Evolutionary conservation across 1,284 basidiomycete genomes (phyloP).

Genomic region (Hypsizygus ulmarius): DNA sequence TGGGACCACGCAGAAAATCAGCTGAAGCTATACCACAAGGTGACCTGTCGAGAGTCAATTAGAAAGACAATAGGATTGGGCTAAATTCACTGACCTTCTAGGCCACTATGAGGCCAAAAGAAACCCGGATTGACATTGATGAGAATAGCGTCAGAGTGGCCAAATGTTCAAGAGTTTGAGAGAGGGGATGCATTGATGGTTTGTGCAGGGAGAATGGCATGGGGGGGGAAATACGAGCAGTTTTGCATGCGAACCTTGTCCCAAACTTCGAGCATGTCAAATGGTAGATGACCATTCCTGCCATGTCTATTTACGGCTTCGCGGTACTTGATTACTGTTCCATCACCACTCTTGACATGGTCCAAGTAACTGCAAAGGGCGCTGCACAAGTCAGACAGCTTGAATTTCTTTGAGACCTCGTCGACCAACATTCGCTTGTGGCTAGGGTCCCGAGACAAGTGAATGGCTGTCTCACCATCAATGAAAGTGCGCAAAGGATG

Average conservation of each 20-base stretch:
- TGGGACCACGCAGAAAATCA: constrained; percentile 25
- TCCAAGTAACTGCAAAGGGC: constrained; percentile 26
- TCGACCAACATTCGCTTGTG: constrained; percentile 19
- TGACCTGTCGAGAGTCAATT: no score
- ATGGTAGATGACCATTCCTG: constrained; percentile 22
- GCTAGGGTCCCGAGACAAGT: constrained; percentile 22
- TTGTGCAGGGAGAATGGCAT: constrained; percentile 17
- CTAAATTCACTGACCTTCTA: no score
- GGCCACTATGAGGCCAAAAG: constrained; percentile 24
- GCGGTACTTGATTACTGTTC: constrained; percentile 10
- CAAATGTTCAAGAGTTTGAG: constrained; percentile 17
- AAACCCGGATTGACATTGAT: constrained; percentile 17
- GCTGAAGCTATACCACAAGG: constrained; percentile 21
- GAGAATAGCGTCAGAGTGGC: constrained; percentile 24
- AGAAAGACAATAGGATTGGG: no score
- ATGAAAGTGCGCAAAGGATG: constrained; percentile 18
- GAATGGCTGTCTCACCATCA: constrained; percentile 20
- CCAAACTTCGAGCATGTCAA: constrained; percentile 23
- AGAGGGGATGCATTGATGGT: constrained; percentile 25
- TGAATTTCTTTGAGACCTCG: constrained; percentile 19
- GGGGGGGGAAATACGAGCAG: constrained; percentile 21
- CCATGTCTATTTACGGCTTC: no score
- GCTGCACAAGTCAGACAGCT: constrained; percentile 25
- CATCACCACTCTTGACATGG: neutral
- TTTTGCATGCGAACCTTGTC: constrained; percentile 19